Evolutionary conservation across 176 grass and related monocot genomes (phyloP), one percentile per base, ranked within the genome.

Genomic region (Themeda triandra): DNA sequence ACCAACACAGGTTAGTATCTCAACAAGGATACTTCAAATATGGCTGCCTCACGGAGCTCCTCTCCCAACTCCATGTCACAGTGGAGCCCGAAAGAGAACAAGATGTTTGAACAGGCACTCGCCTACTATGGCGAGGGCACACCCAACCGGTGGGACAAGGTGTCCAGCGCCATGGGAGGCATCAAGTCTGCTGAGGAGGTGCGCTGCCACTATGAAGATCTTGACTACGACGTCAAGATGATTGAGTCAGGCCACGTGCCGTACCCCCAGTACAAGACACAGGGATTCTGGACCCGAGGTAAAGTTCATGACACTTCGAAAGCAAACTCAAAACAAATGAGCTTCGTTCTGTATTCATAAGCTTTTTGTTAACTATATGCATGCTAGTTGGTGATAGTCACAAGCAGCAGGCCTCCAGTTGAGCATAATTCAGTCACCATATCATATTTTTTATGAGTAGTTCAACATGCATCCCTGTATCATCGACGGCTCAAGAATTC

Each of bases 121-220:
- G 96, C 96, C 13, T 90, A 87, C 70, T 93, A 93, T 27, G 96
- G 88, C 45, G 65, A 90, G 73, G 89, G 87, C 71, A 90, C 91
- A 33, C 89, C 96, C 65, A 92, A 98, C 83, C 91, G 88, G 32
- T 98, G 96, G 96, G 88, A 92, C 46, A 98, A 95, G 86, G 89
- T 98, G 70, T 88, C 96, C 25, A 88, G 81, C n/a, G 85, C 80
- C 72, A 75, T 98, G 78, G 94, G 94, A 40, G 91, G 93, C 39
- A 90, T 74, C 39, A 98, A 88, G 89, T 92, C 96, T 2, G 89
- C 88, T 4, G 93, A 99, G 71, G 93, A 99, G 68, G 91, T 92
- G 59, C 91, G 91, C 78, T 85, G 84, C 71, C 93, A 94, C 69
- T 96, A 89, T 71, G 81, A 92, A 17, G 79, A 84, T 53, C 96